phyloP scores from a whole-genome alignment of 1,139 yeast genomes.

The Candida smagusa region DNA sequence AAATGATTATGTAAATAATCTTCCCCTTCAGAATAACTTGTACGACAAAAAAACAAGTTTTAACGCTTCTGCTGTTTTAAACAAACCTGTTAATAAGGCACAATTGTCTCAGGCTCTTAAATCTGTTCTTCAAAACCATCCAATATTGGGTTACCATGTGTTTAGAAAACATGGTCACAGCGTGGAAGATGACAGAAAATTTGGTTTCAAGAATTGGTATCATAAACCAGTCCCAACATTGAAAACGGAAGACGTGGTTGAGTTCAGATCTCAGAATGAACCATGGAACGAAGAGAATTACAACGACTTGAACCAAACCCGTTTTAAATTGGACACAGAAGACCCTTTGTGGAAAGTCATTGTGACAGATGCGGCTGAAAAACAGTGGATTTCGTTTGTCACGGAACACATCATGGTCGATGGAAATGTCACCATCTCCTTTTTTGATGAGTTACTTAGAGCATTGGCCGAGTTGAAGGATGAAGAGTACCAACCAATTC shows the following conservation, averaged over 20 bases:
- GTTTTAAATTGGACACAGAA: conserved; percentile 14
- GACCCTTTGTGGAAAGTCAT: conserved; percentile 32
- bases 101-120: conserved; percentile 26
- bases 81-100: conserved; percentile 12
- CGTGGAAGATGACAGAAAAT: conserved; percentile 8
- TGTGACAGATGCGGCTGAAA: conserved; percentile 13
- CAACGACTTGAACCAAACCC: conserved; percentile 14
- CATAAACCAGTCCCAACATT: conserved; percentile 19
- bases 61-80: conserved; percentile 26
- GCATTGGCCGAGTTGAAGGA: conserved; percentile 9
- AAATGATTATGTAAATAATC: neutral
- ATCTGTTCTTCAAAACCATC: conserved; percentile 18
- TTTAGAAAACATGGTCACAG: conserved; percentile 11
- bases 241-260: conserved; percentile 20
- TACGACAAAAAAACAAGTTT: conserved; percentile 26
- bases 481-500: no score
- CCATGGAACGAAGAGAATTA: neutral
- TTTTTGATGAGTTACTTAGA: conserved; percentile 28
- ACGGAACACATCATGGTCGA: conserved; percentile 37
- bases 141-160: conserved; percentile 21
- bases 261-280: conserved; percentile 13
- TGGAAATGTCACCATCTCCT: conserved; percentile 31
- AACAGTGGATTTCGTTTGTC: conserved; percentile 22
- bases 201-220: conserved; percentile 13
- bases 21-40: conserved; percentile 20